Base-by-base conservation (phyloP, 2,329 filamentous ascomycete genomes). In the Aspergillus amoenus region DNA sequence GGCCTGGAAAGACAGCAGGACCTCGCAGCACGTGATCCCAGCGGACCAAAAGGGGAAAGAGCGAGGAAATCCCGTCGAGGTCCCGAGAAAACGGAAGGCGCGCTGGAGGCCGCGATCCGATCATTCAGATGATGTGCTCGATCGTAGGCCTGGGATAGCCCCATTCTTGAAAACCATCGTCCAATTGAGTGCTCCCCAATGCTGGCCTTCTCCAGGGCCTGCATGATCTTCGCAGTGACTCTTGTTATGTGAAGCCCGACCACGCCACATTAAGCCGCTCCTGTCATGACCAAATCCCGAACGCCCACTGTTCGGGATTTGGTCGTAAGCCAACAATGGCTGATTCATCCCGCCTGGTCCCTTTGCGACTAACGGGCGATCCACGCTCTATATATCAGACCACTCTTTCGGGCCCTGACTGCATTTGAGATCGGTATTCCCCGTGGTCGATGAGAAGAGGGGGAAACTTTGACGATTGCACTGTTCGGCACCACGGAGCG, bases 261-360 rank as follows among this genome's bases (percentile, higher is more conserved):
- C 17, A 22, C 62, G 60, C 62, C 59, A 62, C 34, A 37, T 59
- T 55, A 58, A n/a, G 18, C 17, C 30, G 18, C 32, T 37, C 22
- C 27, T 24, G 41, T 18, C 34, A 45, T 30, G 47, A 58, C 44
- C 70, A 73, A 73, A 73, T 68, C 71, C 71, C 70, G 70, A 67
- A 54, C 44, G 52, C 54, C 55, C 50, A 61, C 56, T 54, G 55
- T 53, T 68, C 71, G 71, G 71, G 71, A 70, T 73, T 72, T 73
- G 71, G 50, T 58, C 56, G 39, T 45, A 58, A 55, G 57, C 59
- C 57, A 53, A 44, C 40, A 47, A 63, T 64, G 61, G 64, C 68
- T 68, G 70, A 69, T 64, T 72, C 65, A 69, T 64, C 68, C 58
- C 52, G 27, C 21, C 55, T 49, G 43, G 47, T 63, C 56, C 59